Percentiles rank a stretch among this genome's conserved stretches.
Evolutionary conservation across 306 rosid species (phyloP).

Genomic region (Astragalus glycyphyllos): DNA sequence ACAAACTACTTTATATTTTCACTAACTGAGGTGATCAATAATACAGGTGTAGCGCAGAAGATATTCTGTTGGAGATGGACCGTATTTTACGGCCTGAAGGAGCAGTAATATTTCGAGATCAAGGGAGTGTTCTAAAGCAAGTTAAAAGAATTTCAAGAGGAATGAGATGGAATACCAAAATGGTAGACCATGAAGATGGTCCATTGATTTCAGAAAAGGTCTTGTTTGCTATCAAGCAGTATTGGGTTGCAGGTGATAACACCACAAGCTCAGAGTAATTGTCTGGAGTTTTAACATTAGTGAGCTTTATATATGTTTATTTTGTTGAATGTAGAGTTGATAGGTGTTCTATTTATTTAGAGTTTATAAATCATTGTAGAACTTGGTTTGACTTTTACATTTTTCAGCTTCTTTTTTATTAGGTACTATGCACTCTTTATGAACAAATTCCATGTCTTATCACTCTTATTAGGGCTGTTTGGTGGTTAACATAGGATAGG

Average conservation of each 20-base stretch:
- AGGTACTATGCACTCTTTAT: background rate
- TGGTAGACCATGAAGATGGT: constrained; percentile 87
- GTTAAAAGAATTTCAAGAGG: constrained; percentile 64
- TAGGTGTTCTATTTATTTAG: constrained; percentile 39
- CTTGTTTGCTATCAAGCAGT: constrained; percentile 74
- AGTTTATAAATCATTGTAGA: constrained; percentile 23
- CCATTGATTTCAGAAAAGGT: constrained; percentile 73
- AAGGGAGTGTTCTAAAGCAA: constrained; percentile 55
- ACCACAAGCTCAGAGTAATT: constrained; percentile 47
- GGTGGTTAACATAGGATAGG: too few species aligned
- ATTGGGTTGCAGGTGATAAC: constrained; percentile 77
- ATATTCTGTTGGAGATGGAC: constrained; percentile 85
- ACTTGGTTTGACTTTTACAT: constrained; percentile 28
- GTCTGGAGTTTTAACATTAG: constrained; percentile 27
- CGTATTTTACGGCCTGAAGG: constrained; percentile 86
- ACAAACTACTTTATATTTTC: background rate
- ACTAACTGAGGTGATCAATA: constrained; percentile 39
- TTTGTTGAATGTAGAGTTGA: constrained; percentile 39
- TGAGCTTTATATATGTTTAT: constrained; percentile 7
- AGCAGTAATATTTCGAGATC: constrained; percentile 76
- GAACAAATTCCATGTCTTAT: background rate
- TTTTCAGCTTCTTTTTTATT: constrained; percentile 6
- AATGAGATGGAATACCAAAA: constrained; percentile 81
- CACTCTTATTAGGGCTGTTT: too few species aligned
- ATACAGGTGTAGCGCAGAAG: constrained; percentile 67